Base-by-base conservation (phyloP, 1,284 basidiomycete genomes). In the Trichosporon sp. region DNA sequence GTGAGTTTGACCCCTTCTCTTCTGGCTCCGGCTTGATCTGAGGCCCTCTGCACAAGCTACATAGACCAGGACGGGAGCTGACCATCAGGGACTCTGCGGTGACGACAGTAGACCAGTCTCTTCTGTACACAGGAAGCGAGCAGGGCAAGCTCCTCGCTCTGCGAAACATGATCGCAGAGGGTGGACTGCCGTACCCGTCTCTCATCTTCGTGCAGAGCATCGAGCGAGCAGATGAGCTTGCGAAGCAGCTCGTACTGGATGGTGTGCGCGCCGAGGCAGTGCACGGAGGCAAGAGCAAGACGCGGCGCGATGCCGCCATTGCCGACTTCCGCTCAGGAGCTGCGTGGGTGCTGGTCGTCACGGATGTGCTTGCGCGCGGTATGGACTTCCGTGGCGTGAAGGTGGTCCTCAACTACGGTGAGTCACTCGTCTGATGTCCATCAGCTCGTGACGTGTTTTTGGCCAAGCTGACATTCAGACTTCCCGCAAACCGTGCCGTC, bases 331-430 rank as follows among this genome's bases (percentile, higher is more conserved):
- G 91, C 54, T 84, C 84, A 69, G 95, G 93, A 0, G 86, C 89
- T 72, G 89, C 91, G 66, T 97, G 94, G 94, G 86, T 94, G 27
- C 86, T 97, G 84, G 86, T 96, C 58, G 91, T 89, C 69, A 97
- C 94, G 14, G 95, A 97, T 75, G 90, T 96, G 37, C 90, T 96
- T 88, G 93, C 92, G 11, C 85, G 96, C 69, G 96, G 95, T 4
- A 95, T 99, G 87, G 95, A 99, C 77, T 98, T 99, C 83, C 91
- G 91, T 77, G 94, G 94, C 13, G 89, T 99, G 49, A 85, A 89
- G 68, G 88, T 97, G 71, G 95, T 99, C 11, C 89, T 99, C 77
- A 99, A 97, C 80, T 97, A 94, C 74, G 78, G 76, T 78, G 40
- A 64, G 75, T 70, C 1, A 70, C 71, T 62, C 16, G n/a, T n/a